These are phyloP conservation scores for Catenaria anguillulae DNA, from an alignment of 371 early-diverging fungal species.

Conservation along the genomic window DNA sequence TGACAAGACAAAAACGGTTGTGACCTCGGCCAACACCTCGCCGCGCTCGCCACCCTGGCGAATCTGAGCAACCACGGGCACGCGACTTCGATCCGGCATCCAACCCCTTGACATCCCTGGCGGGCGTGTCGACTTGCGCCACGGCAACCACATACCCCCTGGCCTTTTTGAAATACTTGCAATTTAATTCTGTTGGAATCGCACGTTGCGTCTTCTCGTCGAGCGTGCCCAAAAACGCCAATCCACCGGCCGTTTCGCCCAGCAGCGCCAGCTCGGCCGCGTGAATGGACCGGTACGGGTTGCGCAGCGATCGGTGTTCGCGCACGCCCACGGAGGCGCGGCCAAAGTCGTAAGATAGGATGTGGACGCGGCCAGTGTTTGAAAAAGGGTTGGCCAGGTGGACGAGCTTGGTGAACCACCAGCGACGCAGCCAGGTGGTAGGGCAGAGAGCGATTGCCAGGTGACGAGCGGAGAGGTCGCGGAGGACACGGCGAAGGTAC, in stretches of 20 bases:
- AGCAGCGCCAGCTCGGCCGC: constrained; percentile 5
- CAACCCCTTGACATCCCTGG: too few relatives aligned
- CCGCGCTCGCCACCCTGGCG: too few relatives aligned
- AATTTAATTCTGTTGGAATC: background rate
- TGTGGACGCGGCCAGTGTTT: background rate
- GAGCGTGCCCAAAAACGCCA: background rate
- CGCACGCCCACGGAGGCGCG: background rate
- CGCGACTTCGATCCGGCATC: too few relatives aligned
- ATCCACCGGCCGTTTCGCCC: constrained; percentile 5
- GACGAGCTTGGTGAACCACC: constrained; percentile 1
- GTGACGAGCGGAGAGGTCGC: background rate
- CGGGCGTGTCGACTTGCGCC: background rate
- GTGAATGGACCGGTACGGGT: constrained; percentile 4
- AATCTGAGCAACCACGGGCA: too few relatives aligned
- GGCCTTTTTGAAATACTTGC: constrained; percentile 4
- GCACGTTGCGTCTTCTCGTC: background rate
- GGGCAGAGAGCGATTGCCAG: background rate
- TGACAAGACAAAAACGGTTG: too few relatives aligned
- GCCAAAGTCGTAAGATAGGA: background rate
- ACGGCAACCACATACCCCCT: background rate
- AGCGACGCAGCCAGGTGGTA: background rate
- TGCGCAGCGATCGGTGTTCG: background rate
- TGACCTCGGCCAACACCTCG: too few relatives aligned
- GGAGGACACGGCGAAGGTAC: background rate
- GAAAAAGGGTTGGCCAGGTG: constrained; percentile 1